Evolutionary conservation across 163 green algal genomes (phyloP), one percentile per base, ranked within the genome.

Genomic region (Volvox carteri): DNA sequence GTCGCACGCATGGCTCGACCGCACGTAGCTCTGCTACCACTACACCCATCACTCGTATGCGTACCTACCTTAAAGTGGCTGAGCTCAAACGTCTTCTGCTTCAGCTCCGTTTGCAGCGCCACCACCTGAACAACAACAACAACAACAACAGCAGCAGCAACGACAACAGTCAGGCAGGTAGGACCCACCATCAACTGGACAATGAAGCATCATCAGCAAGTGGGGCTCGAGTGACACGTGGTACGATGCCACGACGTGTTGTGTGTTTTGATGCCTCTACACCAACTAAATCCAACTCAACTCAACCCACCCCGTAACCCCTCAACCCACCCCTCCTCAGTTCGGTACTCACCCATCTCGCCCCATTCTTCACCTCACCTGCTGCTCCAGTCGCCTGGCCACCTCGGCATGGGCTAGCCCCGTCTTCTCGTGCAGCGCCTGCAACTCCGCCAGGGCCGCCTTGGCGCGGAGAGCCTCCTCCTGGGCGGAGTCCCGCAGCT

Each of bases 81-180:
- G 35, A 94, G 80, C 86, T 94, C 91, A 74, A 94, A 94, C 21
- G 91, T 84, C 25, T 68, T 76, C 52, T 92, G 85, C 75, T 89
- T 88, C 14, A 92, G 48, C 76, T 94, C 91, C 14, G 91, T 86
- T 60, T 94, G 86, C 39, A 94, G 86, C 75, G 91, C 88, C 56
- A 90, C 76, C 18, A 92, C 44, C 75, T 90, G 75, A 54, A 56
- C 6, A 58, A 58, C 16, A 65, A 65, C 6, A 65, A 65, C 28
- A 65, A 65, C 6, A 65, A 65, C 6, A 65, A 65, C 6, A 28
- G 54, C 54, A 65, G 2, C 6, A 65, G 28, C 2, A 65, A 65
- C 6, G 28, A 65, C 2, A 65, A 58, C 50, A 58, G 16, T 58
- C n/a, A n/a, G n/a, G n/a, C n/a, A n/a, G n/a, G n/a, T n/a, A n/a